Percentiles rank a stretch among this genome's conserved stretches.
phyloP scores from a whole-genome alignment of 495 filamentous ascomycete species.

The Xylaria nigripes region DNA sequence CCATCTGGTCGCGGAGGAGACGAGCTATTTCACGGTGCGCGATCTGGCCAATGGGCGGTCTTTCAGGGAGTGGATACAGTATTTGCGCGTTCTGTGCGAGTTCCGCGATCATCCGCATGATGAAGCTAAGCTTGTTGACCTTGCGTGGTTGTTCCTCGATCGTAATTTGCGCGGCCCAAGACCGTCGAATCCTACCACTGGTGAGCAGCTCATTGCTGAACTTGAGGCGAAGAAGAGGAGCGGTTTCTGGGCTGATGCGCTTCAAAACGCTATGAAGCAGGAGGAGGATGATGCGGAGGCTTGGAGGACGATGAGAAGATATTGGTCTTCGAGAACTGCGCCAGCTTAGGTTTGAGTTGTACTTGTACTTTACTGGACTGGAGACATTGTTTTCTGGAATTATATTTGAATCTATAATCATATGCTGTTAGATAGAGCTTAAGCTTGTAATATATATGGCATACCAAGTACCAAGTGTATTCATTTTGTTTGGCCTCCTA shows the following conservation, averaged over 20 bases:
- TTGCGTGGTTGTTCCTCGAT: slow-evolving; percentile 23
- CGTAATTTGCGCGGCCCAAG: slow-evolving; percentile 15
- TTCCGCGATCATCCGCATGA: slow-evolving; percentile 17
- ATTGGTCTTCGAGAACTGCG: slow-evolving; percentile 16
- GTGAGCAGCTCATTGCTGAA: slow-evolving; percentile 11
- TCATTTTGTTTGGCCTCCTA: too few relatives aligned
- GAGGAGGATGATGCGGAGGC: slow-evolving; percentile 15
- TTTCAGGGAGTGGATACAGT: slow-evolving; percentile 17
- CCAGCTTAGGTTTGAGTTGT: background rate
- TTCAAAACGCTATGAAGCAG: slow-evolving; percentile 9
- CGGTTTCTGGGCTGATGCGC: slow-evolving; percentile 11
- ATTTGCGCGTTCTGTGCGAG: slow-evolving; percentile 10
- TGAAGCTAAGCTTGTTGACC: slow-evolving; percentile 15
- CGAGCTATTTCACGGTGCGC: slow-evolving; percentile 15
- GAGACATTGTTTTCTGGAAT: background rate
- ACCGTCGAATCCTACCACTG: slow-evolving; percentile 6
- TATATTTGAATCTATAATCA: too few relatives aligned
- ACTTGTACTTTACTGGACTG: background rate
- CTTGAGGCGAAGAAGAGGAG: slow-evolving; percentile 3
- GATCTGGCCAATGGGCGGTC: slow-evolving; percentile 8
- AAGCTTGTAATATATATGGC: too few relatives aligned
- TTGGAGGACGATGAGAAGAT: slow-evolving; percentile 13
- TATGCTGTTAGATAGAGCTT: too few relatives aligned
- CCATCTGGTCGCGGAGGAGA: slow-evolving; percentile 4
- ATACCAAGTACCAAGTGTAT: too few relatives aligned